Conservation (phyloP, 805 yeast genomes). For the Saccharomyces cerevisiae region DNA sequence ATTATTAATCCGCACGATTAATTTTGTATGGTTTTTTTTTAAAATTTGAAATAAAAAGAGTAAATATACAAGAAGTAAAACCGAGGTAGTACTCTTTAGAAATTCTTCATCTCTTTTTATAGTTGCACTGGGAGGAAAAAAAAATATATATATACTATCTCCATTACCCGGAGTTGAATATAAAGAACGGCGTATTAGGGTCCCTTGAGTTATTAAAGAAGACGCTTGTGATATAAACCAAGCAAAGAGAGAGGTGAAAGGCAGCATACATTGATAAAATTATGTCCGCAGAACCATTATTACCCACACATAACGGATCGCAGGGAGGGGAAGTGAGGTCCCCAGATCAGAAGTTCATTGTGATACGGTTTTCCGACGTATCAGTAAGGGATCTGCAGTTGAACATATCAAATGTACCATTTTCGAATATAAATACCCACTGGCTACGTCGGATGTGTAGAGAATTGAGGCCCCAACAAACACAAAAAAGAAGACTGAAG, state of each 20-base stretch:
- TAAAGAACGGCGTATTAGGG: not conserved
- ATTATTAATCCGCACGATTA: constrained; percentile 57
- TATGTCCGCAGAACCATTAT: constrained; percentile 19
- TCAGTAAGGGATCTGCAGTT: constrained; percentile 21
- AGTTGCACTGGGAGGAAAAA: not conserved
- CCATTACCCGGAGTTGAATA: not conserved
- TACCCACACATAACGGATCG: constrained; percentile 9
- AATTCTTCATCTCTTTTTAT: constrained; percentile 4
- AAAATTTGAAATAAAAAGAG: constrained; percentile 1
- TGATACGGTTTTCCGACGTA: constrained; percentile 26
- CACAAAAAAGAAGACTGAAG: constrained; percentile 16
- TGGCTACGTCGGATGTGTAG: constrained; percentile 28
- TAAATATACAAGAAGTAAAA: not conserved
- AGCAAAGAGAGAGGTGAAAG: not conserved
- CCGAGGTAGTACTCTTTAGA: not conserved
- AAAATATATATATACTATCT: not conserved
- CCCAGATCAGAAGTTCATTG: constrained; percentile 8
- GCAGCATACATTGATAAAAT: not conserved
- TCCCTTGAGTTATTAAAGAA: not conserved
- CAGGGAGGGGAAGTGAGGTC: not conserved
- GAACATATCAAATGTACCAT: constrained; percentile 20
- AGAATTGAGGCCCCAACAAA: constrained; percentile 13
- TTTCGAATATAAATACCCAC: constrained; percentile 14
- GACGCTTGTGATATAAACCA: not conserved
- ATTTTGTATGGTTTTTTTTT: constrained; percentile 12